These are phyloP conservation scores for Boletus insuetus DNA, from an alignment of 768 basidiomycete genomes.

Conservation along the genomic window DNA sequence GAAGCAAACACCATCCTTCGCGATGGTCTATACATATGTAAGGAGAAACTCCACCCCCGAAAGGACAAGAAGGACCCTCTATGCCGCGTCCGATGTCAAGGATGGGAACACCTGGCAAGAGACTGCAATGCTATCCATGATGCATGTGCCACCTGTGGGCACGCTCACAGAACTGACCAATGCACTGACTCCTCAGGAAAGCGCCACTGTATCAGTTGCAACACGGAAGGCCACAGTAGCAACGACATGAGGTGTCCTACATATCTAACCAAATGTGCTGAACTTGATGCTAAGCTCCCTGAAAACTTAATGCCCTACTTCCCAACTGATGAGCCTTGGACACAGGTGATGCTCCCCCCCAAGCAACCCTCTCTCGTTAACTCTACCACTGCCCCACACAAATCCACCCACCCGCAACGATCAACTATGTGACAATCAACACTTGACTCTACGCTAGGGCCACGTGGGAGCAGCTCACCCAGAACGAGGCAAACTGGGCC, in stretches of 20 bases:
- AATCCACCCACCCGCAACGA: too few species aligned
- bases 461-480: too few species aligned
- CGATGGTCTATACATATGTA: neutral
- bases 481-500: too few species aligned
- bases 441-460: too few species aligned
- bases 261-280: neutral
- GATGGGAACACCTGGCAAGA: neutral
- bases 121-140: neutral
- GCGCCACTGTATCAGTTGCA: neutral
- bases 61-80: slow-evolving; percentile 1
- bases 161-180: too few species aligned
- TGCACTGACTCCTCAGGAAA: too few species aligned
- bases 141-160: too few species aligned
- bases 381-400: too few species aligned
- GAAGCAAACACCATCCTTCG: neutral
- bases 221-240: neutral
- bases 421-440: too few species aligned
- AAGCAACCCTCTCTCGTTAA: neutral
- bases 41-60: neutral
- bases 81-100: neutral
- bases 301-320: slow-evolving; percentile 6
- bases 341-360: neutral
- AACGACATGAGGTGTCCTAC: neutral
- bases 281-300: neutral
- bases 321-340: neutral